Evolutionary conservation across 768 basidiomycete species (phyloP), one percentile per base, ranked within the genome.

Genomic region (Piloderma croceum): DNA sequence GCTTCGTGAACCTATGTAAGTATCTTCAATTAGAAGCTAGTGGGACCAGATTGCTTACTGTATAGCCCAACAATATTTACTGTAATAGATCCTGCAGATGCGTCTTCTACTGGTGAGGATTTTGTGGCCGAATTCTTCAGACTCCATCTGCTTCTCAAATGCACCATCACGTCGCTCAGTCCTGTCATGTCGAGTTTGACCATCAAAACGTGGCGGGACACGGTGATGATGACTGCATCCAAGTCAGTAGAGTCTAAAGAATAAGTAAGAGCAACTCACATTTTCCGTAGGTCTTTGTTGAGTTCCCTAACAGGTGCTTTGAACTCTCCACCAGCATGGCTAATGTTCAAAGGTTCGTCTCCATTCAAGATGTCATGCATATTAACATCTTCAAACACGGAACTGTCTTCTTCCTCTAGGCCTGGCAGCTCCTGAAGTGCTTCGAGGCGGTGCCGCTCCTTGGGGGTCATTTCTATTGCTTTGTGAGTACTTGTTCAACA

Each of bases 251-350:
- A 15, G 27, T 9, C 15, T 15, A 15, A 9, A 29, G 27, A 9
- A 9, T 15, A 29, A 15, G 27, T 29, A 15, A 29, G 10, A 9
- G 27, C 15, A 25, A 40, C 42, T 44, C 12, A 44, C 42, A 20
- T 27, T 15, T 24, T 41, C 39, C 25, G 40, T 10, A 41, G 24
- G 19, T 44, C 42, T 7, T 29, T 25, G 18, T 32, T n/a, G 6
- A 41, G 5, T 5, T 44, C 18, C 23, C 31, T 18, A 23, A 38
- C 18, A 5, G 40, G 39, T 20, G 24, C 39, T 21, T 25, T 24
- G 17, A 43, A 43, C 42, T 43, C 29, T 3, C 42, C 42, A 9
- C 42, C 42, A 27, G 40, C 42, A 15, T 43, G 42, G 7, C 42
- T 43, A 20, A 41, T 40, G 5, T 23, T 6, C 2, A 44, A 13